Base-by-base conservation (phyloP, 306 rosid genomes). In the Gynostemma pentaphyllum region DNA sequence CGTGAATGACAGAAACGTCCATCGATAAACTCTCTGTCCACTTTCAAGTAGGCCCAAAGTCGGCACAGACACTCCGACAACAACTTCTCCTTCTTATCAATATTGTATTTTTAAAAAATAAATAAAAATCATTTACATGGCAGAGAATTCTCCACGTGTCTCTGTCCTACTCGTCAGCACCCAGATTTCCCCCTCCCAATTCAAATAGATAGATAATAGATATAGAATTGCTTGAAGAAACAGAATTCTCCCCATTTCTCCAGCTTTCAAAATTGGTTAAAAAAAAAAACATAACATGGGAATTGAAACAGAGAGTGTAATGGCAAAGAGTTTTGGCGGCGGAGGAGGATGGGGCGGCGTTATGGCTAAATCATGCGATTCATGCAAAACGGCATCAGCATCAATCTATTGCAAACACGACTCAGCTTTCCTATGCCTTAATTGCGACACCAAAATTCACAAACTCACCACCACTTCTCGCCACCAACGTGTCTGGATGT, bases 401-500 rank as follows among this genome's bases (percentile, higher is more conserved):
- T 78, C 84, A 0, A 64, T 86, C 2, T 94, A 82, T 78, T 94
- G 99, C 78, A 81, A 82, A 26, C 68, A 81, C 0, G 89, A 94
- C 77, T 74, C 87, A 0, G 94, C 87, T 6, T 94, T 86, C n/a
- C 86, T 94, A 12, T 94, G 99, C 52, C 75, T 94, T 24, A 28
- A 46, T 5, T 94, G 99, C 49, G 99, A 94, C 64, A 41, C 86
- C 53, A 86, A 65, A 55, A 79, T 88, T 65, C 98, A 92, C 82
- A 83, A 82, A 63, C 72, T 82, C 0, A 74, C 87, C 0, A 79
- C 87, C 0, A 74, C 87, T 0, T 81, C 87, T 5, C 83, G 89
- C 56, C 97, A 88, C 73, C 85, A 73, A 68, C 97, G 99, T 36
- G 90, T 94, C 7, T 94, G 95, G 99, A 76, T 94, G 78, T 94